Evolutionary conservation across 78 protist genomes (phyloP).

Genomic region (Corallochytrium limacisporum): DNA sequence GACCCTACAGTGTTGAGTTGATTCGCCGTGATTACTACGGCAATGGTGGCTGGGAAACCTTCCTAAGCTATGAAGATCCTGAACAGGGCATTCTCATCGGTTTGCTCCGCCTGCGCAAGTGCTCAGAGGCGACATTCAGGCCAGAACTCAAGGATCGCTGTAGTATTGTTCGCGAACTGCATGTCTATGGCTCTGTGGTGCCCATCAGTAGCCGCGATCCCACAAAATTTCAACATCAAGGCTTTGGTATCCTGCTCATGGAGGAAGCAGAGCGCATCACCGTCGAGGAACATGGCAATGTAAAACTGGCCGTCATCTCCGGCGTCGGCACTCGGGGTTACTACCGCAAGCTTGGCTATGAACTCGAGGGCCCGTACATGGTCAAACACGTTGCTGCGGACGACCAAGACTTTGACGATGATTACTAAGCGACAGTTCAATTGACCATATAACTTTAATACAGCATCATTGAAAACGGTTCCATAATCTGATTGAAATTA

Average conservation of each 20-base stretch:
- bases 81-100: constrained; percentile 82
- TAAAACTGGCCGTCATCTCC: constrained; percentile 71
- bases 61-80: constrained; percentile 88
- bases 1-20: constrained; percentile 72
- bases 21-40: constrained; percentile 84
- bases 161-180: constrained; percentile 92
- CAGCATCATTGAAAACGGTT: too few species aligned
- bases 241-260: constrained; percentile 83
- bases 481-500: too few species aligned
- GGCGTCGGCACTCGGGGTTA: constrained; percentile 90
- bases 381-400: constrained; percentile 29
- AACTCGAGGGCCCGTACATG: constrained; percentile 76
- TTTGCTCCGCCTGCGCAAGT: constrained; percentile 73
- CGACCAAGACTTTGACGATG: too few species aligned
- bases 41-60: constrained; percentile 92
- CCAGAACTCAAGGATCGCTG: constrained; percentile 46
- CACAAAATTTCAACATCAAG: constrained; percentile 77
- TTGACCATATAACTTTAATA: too few species aligned
- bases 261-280: constrained; percentile 92
- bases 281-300: constrained; percentile 67
- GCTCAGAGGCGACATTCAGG: constrained; percentile 39
- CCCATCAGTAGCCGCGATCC: constrained; percentile 60
- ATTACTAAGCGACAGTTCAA: too few species aligned
- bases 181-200: constrained; percentile 83
- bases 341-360: constrained; percentile 86